Base-by-base conservation (phyloP, 2,329 filamentous ascomycete species). In the Atkinsonella texensis region DNA sequence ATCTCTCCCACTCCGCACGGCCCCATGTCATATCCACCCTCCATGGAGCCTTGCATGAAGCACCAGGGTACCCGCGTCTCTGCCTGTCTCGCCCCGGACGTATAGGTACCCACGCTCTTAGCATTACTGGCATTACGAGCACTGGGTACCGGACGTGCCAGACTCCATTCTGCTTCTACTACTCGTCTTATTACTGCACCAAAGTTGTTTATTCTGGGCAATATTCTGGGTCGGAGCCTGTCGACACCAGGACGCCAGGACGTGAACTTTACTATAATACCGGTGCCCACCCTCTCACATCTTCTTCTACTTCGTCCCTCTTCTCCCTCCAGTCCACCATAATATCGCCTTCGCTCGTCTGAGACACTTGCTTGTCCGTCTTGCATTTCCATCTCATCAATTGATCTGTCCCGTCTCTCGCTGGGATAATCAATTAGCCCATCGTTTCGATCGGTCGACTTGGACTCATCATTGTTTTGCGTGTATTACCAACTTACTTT, bases 401-500 rank as follows among this genome's bases (percentile, higher is more conserved):
- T 56, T 76, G 2, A 57, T 53, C 41, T 75, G 76, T 59, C 49
- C 46, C 42, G 0, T 57, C 47, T 33, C 62, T 78, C 17, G 49
- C 45, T 58, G 51, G 52, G 45, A 55, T 52, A 52, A 35, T 51
- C 48, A 48, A 42, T 49, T 45, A 45, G 46, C 45, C 52, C 28
- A 35, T 53, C 52, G 52, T 51, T 53, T 12, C 35, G 32, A 41
- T 50, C 20, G 28, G 17, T 49, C 38, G 28, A 46, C 7, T 15
- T 20, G 15, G 32, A 47, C 10, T 18, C 18, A 18, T 48, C 10
- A 20, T 11, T 20, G 23, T 46, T 31, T n/a, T 31, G 4, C 48
- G 40, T 33, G 32, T 8, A 43, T 43, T 49, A 18, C 33, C 35
- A 17, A 42, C 10, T n/a, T 32, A 9, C 42, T 32, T n/a, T 43